Evolutionary conservation across 2,329 filamentous ascomycete species (phyloP).

Genomic region (Aschersonia sp.): DNA sequence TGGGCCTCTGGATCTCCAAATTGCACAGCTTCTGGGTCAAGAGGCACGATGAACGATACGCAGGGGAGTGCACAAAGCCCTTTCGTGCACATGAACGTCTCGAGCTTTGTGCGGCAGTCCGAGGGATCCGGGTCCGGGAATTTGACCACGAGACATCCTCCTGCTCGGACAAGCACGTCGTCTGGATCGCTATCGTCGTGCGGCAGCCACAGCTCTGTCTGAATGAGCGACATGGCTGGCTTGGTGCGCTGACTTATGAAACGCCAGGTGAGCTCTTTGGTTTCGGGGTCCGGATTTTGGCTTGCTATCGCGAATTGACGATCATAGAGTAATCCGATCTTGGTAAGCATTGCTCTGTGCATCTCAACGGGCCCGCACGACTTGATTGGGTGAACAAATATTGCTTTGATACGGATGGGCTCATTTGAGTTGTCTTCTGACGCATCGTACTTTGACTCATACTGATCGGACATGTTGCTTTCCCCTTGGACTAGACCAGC

Average conservation of each 20-base stretch:
- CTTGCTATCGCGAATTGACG: slow-evolving; percentile 16
- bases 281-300: slow-evolving; percentile 5
- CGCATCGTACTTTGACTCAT: slow-evolving; percentile 5
- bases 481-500: slow-evolving; percentile 5
- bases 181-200: not conserved
- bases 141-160: not conserved
- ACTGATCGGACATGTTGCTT: slow-evolving; percentile 14
- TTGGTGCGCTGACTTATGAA: slow-evolving; percentile 13
- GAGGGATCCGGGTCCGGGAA: slow-evolving; percentile 1
- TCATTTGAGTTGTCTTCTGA: slow-evolving; percentile 1
- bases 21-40: not conserved
- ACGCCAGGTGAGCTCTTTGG: slow-evolving; percentile 5
- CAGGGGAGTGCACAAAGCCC: not conserved
- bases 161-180: not conserved
- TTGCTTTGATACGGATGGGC: slow-evolving; percentile 11
- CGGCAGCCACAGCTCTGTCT: slow-evolving; percentile 1
- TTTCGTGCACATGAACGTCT: not conserved
- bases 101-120: not conserved
- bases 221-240: slow-evolving; percentile 1
- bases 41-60: not conserved
- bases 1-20: not conserved
- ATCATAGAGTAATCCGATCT: slow-evolving; percentile 11
- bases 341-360: slow-evolving; percentile 9
- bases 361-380: slow-evolving; percentile 13
- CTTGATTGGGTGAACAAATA: slow-evolving; percentile 14